A percentile compares a stretch with the other conserved stretches of the same genome.
phyloP scores from a whole-genome alignment of 305 asterid species.

The Fraxinus greggii region DNA sequence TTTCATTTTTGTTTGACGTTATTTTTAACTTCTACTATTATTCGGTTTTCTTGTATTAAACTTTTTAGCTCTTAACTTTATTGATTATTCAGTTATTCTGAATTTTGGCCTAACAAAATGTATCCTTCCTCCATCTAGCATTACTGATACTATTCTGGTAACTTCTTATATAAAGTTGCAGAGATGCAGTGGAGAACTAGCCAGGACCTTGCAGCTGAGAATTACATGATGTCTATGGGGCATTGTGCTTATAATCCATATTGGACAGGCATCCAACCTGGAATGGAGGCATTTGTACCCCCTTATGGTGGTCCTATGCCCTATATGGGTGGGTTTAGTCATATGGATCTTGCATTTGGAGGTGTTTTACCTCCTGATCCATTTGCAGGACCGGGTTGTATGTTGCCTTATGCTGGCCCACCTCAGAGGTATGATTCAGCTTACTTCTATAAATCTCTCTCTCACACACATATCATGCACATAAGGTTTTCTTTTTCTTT shows the following conservation, averaged over 20 bases:
- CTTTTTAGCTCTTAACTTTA: constrained; percentile 4
- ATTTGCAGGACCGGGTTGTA: constrained; percentile 64
- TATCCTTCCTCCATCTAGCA: background rate
- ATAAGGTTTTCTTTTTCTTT: background rate
- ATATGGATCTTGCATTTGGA: constrained; percentile 69
- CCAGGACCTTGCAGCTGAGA: constrained; percentile 72
- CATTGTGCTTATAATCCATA: constrained; percentile 79
- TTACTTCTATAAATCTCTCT: constrained; percentile 16
- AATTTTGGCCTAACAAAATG: background rate
- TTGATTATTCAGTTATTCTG: background rate
- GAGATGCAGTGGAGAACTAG: constrained; percentile 86
- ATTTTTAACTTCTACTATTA: background rate
- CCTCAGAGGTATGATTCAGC: constrained; percentile 54
- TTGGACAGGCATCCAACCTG: constrained; percentile 89
- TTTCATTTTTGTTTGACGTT: constrained; percentile 13
- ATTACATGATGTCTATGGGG: constrained; percentile 84
- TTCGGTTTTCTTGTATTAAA: background rate
- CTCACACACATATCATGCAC: background rate
- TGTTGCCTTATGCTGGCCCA: constrained; percentile 43
- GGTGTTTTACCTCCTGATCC: constrained; percentile 79
- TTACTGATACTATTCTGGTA: background rate
- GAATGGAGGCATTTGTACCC: constrained; percentile 70
- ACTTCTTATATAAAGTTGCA: constrained; percentile 44
- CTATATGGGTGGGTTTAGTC: constrained; percentile 69
- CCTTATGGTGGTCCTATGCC: constrained; percentile 75